These are phyloP conservation scores for Leccinellum albellum DNA, from an alignment of 768 basidiomycete genomes.

Conservation along the genomic window DNA sequence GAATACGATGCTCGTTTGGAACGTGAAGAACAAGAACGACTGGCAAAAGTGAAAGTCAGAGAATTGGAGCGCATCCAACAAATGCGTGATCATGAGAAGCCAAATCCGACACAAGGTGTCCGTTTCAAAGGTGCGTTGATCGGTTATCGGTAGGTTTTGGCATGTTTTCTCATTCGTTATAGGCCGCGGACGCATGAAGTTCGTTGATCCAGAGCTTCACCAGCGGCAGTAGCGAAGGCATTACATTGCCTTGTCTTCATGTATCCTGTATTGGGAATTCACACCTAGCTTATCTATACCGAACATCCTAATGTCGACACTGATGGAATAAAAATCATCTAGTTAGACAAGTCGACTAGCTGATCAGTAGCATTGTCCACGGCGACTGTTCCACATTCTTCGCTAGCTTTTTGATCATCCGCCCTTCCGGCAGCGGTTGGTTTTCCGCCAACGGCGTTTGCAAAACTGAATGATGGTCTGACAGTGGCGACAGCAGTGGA, in stretches of 20 bases:
- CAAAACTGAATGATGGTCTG: conserved; percentile 77
- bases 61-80: conserved; percentile 50
- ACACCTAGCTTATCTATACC: neutral
- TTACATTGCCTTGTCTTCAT: neutral
- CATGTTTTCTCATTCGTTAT: neutral
- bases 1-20: conserved; percentile 69
- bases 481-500: conserved; percentile 37
- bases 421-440: conserved; percentile 11
- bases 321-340: conserved; percentile 18
- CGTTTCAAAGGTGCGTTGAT: conserved; percentile 56
- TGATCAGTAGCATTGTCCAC: conserved; percentile 16
- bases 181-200: conserved; percentile 70
- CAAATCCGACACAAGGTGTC: conserved; percentile 40
- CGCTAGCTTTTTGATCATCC: conserved; percentile 14
- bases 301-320: conserved; percentile 3
- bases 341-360: conserved; percentile 14
- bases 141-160: neutral
- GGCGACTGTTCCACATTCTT: conserved; percentile 2
- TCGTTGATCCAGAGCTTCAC: conserved; percentile 53
- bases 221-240: conserved; percentile 20
- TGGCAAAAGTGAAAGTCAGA: conserved; percentile 42
- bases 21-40: conserved; percentile 59
- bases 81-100: conserved; percentile 28
- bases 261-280: conserved; percentile 2
- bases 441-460: conserved; percentile 58